Percentiles rank a stretch among this genome's conserved stretches.
phyloP scores from a whole-genome alignment of 139 green algal genomes.

The Auxenochlorella pyrenoidosa region DNA sequence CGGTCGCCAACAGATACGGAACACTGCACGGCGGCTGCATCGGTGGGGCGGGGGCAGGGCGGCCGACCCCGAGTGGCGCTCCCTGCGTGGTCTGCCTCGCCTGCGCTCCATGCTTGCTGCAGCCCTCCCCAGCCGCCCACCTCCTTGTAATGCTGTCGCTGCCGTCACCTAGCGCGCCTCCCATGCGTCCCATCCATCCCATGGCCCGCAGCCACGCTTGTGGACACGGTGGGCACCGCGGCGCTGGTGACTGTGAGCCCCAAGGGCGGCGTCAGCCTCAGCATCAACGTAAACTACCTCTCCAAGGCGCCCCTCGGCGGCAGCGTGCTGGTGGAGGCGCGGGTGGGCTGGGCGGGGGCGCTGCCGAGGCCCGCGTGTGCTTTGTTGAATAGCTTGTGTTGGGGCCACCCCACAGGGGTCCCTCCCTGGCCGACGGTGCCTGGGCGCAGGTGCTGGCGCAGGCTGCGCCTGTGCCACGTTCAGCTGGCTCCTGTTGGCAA shows the following conservation, averaged over 20 bases:
- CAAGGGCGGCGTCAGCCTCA: conserved; percentile 37
- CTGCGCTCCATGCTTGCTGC: too few species aligned
- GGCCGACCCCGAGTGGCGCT: too few species aligned
- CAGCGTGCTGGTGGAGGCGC: neutral
- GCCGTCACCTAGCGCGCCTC: too few species aligned
- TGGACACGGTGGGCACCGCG: conserved; percentile 52
- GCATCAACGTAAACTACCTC: conserved; percentile 47
- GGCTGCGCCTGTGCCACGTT: neutral
- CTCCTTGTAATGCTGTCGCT: too few species aligned
- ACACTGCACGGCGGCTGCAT: conserved; percentile 49
- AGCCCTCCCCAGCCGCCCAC: too few species aligned
- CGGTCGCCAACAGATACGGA: conserved; percentile 37
- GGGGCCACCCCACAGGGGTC: too few species aligned
- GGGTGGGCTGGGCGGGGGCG: too few species aligned
- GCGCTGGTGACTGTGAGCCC: conserved; percentile 42
- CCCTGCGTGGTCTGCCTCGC: too few species aligned
- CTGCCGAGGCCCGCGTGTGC: too few species aligned
- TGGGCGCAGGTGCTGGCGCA: neutral
- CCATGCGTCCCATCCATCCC: too few species aligned
- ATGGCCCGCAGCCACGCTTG: conserved; percentile 39
- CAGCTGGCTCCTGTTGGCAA: neutral
- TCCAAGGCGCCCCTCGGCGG: neutral
- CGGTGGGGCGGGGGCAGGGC: conserved; percentile 4
- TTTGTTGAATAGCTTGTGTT: too few species aligned
- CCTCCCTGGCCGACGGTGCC: too few species aligned